phyloP scores from a whole-genome alignment of 345 rosid genomes.

The Tarenaya hassleriana region DNA sequence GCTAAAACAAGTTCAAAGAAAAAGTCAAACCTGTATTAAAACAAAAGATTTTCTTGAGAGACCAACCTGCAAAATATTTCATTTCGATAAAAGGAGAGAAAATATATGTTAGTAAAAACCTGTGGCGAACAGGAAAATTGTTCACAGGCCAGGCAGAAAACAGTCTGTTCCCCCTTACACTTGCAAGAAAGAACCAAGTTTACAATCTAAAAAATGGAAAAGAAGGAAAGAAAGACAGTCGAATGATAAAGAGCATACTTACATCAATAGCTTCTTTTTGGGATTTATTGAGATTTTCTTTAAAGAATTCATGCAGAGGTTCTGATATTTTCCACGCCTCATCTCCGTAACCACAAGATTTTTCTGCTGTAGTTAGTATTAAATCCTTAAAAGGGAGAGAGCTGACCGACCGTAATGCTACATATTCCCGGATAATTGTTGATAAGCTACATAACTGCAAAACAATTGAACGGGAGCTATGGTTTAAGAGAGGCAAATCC shows the following conservation, averaged over 20 bases:
- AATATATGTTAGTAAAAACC: conserved; percentile 8
- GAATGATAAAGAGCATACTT: conserved; percentile 26
- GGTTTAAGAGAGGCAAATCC: no score
- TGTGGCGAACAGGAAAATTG: conserved; percentile 2
- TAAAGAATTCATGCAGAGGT: conserved; percentile 50
- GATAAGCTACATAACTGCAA: conserved; percentile 87
- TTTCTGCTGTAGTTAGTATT: conserved; percentile 53
- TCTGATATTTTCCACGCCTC: conserved; percentile 79
- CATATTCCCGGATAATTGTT: conserved; percentile 84
- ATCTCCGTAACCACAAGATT: conserved; percentile 44
- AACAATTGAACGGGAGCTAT: neutral
- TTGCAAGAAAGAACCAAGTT: conserved; percentile 5
- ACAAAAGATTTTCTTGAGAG: conserved; percentile 71
- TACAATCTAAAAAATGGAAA: no score
- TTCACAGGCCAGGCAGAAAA: neutral
- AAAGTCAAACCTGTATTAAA: conserved; percentile 76
- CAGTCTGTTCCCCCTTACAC: neutral
- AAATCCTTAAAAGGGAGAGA: conserved; percentile 92
- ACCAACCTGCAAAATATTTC: conserved; percentile 68
- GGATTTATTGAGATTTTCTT: conserved; percentile 63
- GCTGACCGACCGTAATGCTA: conserved; percentile 64
- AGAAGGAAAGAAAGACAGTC: neutral
- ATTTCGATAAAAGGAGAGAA: conserved; percentile 12
- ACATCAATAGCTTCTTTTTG: conserved; percentile 87
- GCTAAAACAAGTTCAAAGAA: conserved; percentile 16